Base-by-base conservation (phyloP, 2,329 filamentous ascomycete species). In the Arthrobotrys iridis region DNA sequence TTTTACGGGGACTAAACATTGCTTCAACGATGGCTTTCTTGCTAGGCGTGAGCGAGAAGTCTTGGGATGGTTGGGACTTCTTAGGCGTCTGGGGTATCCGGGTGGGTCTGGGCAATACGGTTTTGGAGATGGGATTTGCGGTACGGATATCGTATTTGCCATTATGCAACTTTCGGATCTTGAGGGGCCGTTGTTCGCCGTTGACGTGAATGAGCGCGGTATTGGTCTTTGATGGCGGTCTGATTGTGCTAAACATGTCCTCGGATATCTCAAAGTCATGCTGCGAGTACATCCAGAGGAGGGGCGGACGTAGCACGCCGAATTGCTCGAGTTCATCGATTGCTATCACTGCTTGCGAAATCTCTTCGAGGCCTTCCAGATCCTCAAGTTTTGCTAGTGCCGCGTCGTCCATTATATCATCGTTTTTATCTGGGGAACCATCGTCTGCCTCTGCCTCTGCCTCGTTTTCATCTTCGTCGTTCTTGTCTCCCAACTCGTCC, bases 391-490 rank as follows among this genome's bases (percentile, higher is more conserved):
- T 65, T 10, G 33, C 50, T 1, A 66, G 26, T 11, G 62, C 70
- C 3, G 52, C 55, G n/a, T 74, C 70, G 58, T 74, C 80, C 48
- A 78, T 80, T 28, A 80, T 77, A 33, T 84, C 82, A 66, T 85
- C 84, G 68, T 84, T 83, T 11, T 82, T 84, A 11, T 58, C 24
- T 5, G 28, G 65, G 35, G 80, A 80, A 72, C 83, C 83, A n/a
- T 81, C 79, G 82, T 76, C 67, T 41, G 57, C 68, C 30, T 77
- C 77, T 10, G 65, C 68, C 18, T 28, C 50, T 11, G 66, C 37
- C 4, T 68, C 71, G 11, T 77, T 60, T 13, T 66, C 78, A n/a
- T 87, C 85, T 64, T 87, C 86, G 52, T 88, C 86, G 72, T 88
- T 86, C 30, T 85, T 84, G 0, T 83, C 81, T 60, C 85, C 85